phyloP scores from a whole-genome alignment of 2,329 filamentous ascomycete genomes.

The Aspergillus quadricinctus region DNA sequence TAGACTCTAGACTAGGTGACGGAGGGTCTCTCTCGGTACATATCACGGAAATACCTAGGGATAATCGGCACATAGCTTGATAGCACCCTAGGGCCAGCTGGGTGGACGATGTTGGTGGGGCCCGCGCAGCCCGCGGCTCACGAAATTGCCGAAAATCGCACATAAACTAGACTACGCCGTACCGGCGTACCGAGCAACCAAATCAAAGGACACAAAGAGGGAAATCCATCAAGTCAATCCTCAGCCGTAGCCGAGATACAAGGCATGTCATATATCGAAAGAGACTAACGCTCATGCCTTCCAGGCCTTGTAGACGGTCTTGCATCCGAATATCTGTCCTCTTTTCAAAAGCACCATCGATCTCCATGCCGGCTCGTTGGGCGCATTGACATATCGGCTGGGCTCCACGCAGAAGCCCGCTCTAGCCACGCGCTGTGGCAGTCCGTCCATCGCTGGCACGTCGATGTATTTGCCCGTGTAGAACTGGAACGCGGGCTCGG shows the following conservation, averaged over 20 bases:
- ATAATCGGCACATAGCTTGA: slow-evolving; percentile 16
- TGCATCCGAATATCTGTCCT: slow-evolving; percentile 75
- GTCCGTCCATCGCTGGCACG: slow-evolving; percentile 59
- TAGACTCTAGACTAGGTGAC: background rate
- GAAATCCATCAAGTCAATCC: background rate
- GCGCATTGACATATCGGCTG: slow-evolving; percentile 82
- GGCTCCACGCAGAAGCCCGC: slow-evolving; percentile 91
- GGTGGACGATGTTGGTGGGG: slow-evolving; percentile 1
- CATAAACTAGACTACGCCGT: background rate
- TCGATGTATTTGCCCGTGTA: slow-evolving; percentile 86
- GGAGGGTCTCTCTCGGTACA: slow-evolving; percentile 6
- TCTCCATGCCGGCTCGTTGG: slow-evolving; percentile 77
- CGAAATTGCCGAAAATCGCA: background rate
- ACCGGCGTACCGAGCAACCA: background rate
- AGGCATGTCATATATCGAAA: background rate
- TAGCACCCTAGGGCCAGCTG: background rate
- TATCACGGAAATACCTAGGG: slow-evolving; percentile 10
- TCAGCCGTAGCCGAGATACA: background rate
- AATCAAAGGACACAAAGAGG: background rate
- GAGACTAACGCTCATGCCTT: slow-evolving; percentile 46
- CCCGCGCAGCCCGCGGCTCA: background rate
- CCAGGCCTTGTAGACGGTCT: slow-evolving; percentile 83
- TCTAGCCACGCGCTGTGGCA: slow-evolving; percentile 61
- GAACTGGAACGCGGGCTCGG: slow-evolving; percentile 95
- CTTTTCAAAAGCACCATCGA: slow-evolving; percentile 75